A percentile compares a stretch with the other conserved stretches of the same genome.
These are phyloP conservation scores for Sherardia arvensis DNA, from an alignment of 257 asterid species.

Conservation along the genomic window DNA sequence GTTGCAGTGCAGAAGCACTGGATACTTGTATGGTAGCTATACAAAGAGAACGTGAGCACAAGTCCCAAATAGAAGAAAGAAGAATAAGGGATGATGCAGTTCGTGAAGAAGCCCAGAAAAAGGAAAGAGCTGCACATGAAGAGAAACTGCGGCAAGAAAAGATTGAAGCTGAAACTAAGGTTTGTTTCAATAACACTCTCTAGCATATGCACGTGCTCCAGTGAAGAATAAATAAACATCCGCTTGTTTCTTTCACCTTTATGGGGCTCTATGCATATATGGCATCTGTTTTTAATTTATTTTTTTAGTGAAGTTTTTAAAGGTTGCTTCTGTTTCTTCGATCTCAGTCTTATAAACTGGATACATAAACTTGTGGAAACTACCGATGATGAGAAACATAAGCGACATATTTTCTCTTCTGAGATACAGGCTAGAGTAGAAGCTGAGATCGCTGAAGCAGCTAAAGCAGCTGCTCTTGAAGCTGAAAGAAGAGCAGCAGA, in stretches of 20 bases:
- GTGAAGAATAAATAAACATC: neutral
- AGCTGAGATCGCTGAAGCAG: conserved; percentile 55
- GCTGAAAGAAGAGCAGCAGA: conserved; percentile 57
- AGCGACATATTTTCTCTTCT: conserved; percentile 11
- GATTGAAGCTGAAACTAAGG: conserved; percentile 77
- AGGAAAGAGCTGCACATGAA: conserved; percentile 56
- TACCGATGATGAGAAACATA: neutral
- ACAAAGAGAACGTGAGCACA: conserved; percentile 87
- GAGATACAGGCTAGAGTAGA: conserved; percentile 55
- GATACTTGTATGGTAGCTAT: conserved; percentile 79
- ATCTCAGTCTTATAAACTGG: too few relatives aligned
- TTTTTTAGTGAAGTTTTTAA: too few relatives aligned
- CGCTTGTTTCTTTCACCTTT: neutral
- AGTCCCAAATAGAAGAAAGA: conserved; percentile 84
- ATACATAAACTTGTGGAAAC: too few relatives aligned
- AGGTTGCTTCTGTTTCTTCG: neutral
- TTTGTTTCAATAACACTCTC: conserved; percentile 11
- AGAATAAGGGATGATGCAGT: conserved; percentile 81
- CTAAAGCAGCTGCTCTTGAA: conserved; percentile 48
- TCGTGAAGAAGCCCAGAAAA: conserved; percentile 82
- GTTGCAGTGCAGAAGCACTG: conserved; percentile 77
- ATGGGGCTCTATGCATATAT: too few relatives aligned
- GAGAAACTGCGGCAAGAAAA: conserved; percentile 61
- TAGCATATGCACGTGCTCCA: neutral
- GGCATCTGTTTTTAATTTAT: too few relatives aligned